Evolutionary conservation across 2,329 filamentous ascomycete species (phyloP).

Genomic region (Fusarium pseudoanthophilum): DNA sequence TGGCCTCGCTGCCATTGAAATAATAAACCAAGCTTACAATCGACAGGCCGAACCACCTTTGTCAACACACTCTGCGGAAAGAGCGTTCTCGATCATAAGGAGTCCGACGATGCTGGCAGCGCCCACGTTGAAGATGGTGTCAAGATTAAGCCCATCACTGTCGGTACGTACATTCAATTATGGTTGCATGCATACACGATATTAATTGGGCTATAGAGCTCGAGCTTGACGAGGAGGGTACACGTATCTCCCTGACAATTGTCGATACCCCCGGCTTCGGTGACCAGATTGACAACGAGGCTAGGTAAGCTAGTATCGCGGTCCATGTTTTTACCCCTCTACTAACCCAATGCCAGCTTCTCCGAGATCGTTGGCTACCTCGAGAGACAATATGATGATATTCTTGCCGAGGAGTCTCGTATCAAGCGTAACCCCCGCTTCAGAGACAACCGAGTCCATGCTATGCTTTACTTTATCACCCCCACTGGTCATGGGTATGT

Average conservation of each 20-base stretch:
- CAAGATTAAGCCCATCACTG: conserved; percentile 97
- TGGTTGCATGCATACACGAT: conserved; percentile 35
- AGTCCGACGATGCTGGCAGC: conserved; percentile 87
- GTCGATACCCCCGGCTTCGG: conserved; percentile 98
- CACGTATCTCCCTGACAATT: conserved; percentile 96
- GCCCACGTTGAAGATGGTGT: conserved; percentile 97
- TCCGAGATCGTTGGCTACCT: conserved; percentile 98
- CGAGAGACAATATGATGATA: conserved; percentile 99
- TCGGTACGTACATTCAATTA: conserved; percentile 69
- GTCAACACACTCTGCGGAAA: conserved; percentile 99
- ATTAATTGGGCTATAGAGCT: conserved; percentile 69
- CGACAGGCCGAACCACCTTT: conserved; percentile 93
- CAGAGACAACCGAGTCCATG: conserved; percentile 98
- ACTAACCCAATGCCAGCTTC: conserved; percentile 69
- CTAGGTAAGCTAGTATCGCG: conserved; percentile 71
- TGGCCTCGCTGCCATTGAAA: conserved; percentile 21
- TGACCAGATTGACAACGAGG: conserved; percentile 99
- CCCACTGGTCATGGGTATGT: conserved; percentile 92
- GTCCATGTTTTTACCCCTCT: not conserved
- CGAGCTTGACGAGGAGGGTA: conserved; percentile 97
- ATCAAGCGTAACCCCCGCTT: conserved; percentile 99
- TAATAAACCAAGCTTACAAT: conserved; percentile 35
- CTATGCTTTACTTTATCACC: conserved; percentile 98
- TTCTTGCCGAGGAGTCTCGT: conserved; percentile 98
- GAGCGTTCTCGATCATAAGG: conserved; percentile 89